A percentile compares a stretch with the other conserved stretches of the same genome.
Conservation (phyloP, 1,284 basidiomycete genomes). For the Afroboletus lepidellus region DNA sequence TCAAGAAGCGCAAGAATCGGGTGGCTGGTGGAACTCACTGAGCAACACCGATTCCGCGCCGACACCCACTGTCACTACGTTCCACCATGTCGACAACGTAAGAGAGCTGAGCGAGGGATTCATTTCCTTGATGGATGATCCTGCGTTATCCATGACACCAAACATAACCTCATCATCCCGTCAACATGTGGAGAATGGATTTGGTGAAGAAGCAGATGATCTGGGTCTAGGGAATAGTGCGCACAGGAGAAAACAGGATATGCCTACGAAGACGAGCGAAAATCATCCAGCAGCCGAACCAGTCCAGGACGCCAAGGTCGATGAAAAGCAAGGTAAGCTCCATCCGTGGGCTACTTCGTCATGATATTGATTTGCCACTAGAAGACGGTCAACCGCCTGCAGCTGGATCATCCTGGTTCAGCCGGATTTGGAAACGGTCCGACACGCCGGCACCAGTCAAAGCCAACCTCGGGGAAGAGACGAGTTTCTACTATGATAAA, state of each 20-base stretch:
- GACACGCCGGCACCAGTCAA: conserved; percentile 69
- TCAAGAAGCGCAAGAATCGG: conserved; percentile 37
- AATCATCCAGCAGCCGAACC: conserved; percentile 18
- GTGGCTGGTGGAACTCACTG: conserved; percentile 63
- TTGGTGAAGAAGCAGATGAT: conserved; percentile 81
- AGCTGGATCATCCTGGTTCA: conserved; percentile 73
- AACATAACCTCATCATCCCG: conserved; percentile 22
- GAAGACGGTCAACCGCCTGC: conserved; percentile 32
- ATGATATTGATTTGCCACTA: background rate
- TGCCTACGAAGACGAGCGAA: conserved; percentile 27
- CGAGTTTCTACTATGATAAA: conserved; percentile 90
- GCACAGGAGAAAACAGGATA: conserved; percentile 39
- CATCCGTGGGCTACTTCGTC: background rate
- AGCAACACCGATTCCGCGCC: conserved; percentile 46
- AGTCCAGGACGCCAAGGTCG: conserved; percentile 15
- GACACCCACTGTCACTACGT: conserved; percentile 69
- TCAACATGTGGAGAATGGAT: conserved; percentile 29
- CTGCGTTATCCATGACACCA: conserved; percentile 45
- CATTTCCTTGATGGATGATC: conserved; percentile 82
- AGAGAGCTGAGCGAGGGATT: conserved; percentile 60
- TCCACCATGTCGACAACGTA: conserved; percentile 50
- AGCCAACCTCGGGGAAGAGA: conserved; percentile 93
- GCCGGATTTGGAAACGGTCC: conserved; percentile 69
- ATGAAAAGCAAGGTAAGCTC: conserved; percentile 26
- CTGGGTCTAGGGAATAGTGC: conserved; percentile 86